Evolutionary conservation across 805 yeast genomes (phyloP).

Genomic region (Torulaspora gathmanii): DNA sequence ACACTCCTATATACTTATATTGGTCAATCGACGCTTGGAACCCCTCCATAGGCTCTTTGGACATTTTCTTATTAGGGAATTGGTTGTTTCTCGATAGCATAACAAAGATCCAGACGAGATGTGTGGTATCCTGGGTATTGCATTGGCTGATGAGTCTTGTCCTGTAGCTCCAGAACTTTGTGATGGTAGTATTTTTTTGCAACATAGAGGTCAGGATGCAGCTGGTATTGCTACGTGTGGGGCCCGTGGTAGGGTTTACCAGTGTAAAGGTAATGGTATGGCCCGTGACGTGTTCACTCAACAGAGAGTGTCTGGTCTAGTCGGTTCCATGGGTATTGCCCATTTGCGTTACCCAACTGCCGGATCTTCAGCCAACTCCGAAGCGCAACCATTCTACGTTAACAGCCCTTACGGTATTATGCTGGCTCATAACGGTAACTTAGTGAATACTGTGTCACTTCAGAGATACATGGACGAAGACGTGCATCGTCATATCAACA

Average conservation of each 20-base stretch:
- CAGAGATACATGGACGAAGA: conserved; percentile 80
- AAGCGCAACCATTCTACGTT: conserved; percentile 98
- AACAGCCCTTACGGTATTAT: conserved; percentile 94
- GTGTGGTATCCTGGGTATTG: conserved; percentile 95
- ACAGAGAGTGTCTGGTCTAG: conserved; percentile 66
- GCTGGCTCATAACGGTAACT: conserved; percentile 89
- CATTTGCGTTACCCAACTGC: conserved; percentile 97
- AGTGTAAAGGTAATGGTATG: conserved; percentile 98
- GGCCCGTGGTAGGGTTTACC: conserved; percentile 85
- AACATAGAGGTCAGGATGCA: conserved; percentile 98
- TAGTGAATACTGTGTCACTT: conserved; percentile 79
- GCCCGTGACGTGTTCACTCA: conserved; percentile 95
- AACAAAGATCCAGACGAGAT: conserved; percentile 36
- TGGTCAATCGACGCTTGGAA: not conserved
- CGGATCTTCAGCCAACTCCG: conserved; percentile 90
- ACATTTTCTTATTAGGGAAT: not conserved
- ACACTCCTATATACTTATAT: conserved; percentile 1
- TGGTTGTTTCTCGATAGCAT: not conserved
- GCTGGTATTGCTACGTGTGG: conserved; percentile 99
- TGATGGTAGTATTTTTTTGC: conserved; percentile 88
- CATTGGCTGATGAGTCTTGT: conserved; percentile 65
- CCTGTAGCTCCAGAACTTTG: conserved; percentile 84
- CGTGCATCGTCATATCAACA: conserved; percentile 95
- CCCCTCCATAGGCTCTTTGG: not conserved
- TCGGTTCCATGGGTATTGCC: conserved; percentile 93